Base-by-base conservation (phyloP, 768 basidiomycete species). In the Phaeotremella fagi region DNA sequence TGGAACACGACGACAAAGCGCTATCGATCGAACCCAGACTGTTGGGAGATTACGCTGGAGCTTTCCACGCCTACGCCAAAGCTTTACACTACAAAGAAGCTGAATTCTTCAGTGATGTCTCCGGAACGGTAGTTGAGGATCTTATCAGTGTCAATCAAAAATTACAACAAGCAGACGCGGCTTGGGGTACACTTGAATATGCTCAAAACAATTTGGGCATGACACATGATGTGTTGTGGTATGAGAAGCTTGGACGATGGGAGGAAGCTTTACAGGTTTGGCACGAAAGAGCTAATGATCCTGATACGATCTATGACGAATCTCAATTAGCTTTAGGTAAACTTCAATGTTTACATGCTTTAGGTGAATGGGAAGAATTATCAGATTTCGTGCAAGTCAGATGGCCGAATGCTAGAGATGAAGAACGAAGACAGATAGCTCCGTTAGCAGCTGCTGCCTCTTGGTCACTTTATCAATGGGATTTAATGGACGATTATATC, bases 31-130 rank as follows among this genome's bases (percentile, higher is more conserved):
- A 95, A 63, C 85, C 91, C 63, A 82, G 88, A 47, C 89, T 88
- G 12, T 82, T 98, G 14, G 95, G 94, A 31, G 88, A 91, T 66
- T 90, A 92, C 67, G 91, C 95, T 0, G 82, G 88, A 78, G 86
- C 85, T 59, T 90, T 87, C 73, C 86, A 89, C 73, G 92, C 92
- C 0, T 97, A 90, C 61, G 95, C 95, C 2, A 98, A 98, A 72
- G 92, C 94, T 0, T 80, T 99, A 24, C 95, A 99, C 72, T 99
- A 98, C 79, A 98, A 98, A 73, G 95, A 99, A 64, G 80, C 92
- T 29, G 94, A 99, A 74, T 98, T 88, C 75, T 94, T 95, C 70
- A 83, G 85, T 4, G 92, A 94, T 66, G 86, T 89, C 0, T 73
- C 68, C 2, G 89, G 88, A 0, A 85, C 90, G 0, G 89, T 94